These are phyloP conservation scores for Fusarium nygamai DNA, from an alignment of 2,329 filamentous ascomycete genomes.

Conservation along the genomic window DNA sequence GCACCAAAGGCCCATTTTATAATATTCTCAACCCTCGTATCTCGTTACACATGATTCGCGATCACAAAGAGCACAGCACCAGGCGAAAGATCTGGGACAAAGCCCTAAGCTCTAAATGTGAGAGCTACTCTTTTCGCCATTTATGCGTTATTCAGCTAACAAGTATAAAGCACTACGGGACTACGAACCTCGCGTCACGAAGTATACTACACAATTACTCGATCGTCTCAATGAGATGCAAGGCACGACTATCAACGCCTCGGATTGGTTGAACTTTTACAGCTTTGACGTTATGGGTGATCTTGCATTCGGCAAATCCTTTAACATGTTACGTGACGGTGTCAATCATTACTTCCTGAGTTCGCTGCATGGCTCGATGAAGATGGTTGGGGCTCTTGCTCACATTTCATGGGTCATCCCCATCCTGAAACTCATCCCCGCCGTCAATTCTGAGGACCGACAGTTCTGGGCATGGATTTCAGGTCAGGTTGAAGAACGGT, in stretches of 20 bases:
- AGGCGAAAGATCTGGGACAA: constrained; percentile 22
- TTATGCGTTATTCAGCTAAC: not conserved
- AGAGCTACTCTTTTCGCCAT: not conserved
- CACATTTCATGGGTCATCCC: constrained; percentile 31
- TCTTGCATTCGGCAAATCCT: constrained; percentile 51
- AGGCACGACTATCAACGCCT: constrained; percentile 42
- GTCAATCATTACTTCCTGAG: constrained; percentile 43
- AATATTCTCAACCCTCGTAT: constrained; percentile 6
- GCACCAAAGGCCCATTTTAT: constrained; percentile 23
- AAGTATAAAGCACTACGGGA: constrained; percentile 10
- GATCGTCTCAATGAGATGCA: constrained; percentile 18
- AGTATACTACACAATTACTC: constrained; percentile 39
- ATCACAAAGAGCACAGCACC: constrained; percentile 3
- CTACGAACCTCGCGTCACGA: constrained; percentile 44
- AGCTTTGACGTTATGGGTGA: constrained; percentile 54
- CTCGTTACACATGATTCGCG: constrained; percentile 11
- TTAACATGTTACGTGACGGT: constrained; percentile 47
- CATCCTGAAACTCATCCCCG: constrained; percentile 12
- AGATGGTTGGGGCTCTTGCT: constrained; percentile 35
- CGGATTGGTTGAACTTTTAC: constrained; percentile 48
- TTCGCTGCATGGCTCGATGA: constrained; percentile 39
- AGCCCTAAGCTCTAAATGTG: constrained; percentile 13
- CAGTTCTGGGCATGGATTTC: constrained; percentile 19
- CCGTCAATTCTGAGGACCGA: not conserved
- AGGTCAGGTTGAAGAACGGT: constrained; percentile 17